Percentiles rank a stretch among this genome's conserved stretches.
These are phyloP conservation scores for Tremella mesenterica DNA, from an alignment of 768 basidiomycete genomes.

Conservation along the genomic window DNA sequence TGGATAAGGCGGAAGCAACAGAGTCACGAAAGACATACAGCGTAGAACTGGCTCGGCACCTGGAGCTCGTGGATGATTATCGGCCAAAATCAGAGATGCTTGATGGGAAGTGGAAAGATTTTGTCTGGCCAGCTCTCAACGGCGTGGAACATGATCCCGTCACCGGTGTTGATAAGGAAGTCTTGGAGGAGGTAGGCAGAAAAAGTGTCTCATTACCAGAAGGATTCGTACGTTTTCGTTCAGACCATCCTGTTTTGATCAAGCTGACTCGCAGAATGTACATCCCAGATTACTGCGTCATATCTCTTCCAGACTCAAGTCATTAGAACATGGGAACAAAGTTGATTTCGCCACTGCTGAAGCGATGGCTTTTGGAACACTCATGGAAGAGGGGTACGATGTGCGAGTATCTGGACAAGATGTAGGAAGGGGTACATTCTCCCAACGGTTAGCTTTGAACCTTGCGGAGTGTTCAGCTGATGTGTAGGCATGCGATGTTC, in stretches of 20 bases:
- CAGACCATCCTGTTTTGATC: neutral
- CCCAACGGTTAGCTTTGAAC: conserved; percentile 52
- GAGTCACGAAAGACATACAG: conserved; percentile 54
- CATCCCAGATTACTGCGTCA: conserved; percentile 71
- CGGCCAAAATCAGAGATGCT: conserved; percentile 54
- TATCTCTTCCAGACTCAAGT: conserved; percentile 64
- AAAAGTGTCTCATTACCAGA: conserved; percentile 59
- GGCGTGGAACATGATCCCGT: conserved; percentile 54
- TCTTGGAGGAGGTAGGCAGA: conserved; percentile 55
- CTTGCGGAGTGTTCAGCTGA: neutral
- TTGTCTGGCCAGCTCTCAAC: conserved; percentile 56
- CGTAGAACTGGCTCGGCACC: conserved; percentile 56
- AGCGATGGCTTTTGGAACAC: conserved; percentile 77
- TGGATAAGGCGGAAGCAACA: conserved; percentile 51
- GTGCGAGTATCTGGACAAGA: conserved; percentile 89
- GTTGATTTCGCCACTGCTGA: conserved; percentile 91
- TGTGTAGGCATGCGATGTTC: conserved; percentile 70
- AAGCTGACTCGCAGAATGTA: conserved; percentile 53
- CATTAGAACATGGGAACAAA: conserved; percentile 54
- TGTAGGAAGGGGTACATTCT: conserved; percentile 82
- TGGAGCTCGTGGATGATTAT: conserved; percentile 51
- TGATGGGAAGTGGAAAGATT: conserved; percentile 57
- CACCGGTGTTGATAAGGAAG: conserved; percentile 57
- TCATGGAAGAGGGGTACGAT: conserved; percentile 72
- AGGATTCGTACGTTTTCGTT: conserved; percentile 54